Percentiles rank a stretch among this genome's conserved stretches.
phyloP scores from a whole-genome alignment of 805 yeast genomes.

The Wickerhamiella vanderwaltii region DNA sequence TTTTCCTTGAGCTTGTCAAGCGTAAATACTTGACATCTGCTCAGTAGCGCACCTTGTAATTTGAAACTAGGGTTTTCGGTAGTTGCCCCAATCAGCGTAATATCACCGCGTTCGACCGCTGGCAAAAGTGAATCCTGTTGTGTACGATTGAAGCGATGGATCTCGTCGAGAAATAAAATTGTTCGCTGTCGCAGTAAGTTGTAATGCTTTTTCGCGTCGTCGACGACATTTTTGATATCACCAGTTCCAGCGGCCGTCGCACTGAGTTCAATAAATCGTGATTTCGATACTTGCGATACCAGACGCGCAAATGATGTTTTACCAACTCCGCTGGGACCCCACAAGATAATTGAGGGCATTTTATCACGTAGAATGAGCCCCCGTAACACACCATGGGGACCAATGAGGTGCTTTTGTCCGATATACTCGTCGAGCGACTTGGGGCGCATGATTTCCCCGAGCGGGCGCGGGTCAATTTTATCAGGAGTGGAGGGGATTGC shows the following conservation, averaged over 20 bases:
- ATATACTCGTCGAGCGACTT: conserved; percentile 50
- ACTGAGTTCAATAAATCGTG: conserved; percentile 64
- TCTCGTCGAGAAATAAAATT: conserved; percentile 79
- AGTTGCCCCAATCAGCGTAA: conserved; percentile 87
- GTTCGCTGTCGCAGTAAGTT: conserved; percentile 41
- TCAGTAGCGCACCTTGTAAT: conserved; percentile 66
- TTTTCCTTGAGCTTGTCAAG: conserved; percentile 39
- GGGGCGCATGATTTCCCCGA: conserved; percentile 83
- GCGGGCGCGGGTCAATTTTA: conserved; percentile 31
- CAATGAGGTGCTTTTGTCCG: conserved; percentile 76
- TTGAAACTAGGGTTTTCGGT: conserved; percentile 88
- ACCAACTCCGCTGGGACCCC: conserved; percentile 94
- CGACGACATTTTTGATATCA: conserved; percentile 55
- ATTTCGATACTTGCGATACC: conserved; percentile 40
- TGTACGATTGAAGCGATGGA: conserved; percentile 71
- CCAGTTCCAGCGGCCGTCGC: conserved; percentile 63
- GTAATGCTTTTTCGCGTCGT: conserved; percentile 36
- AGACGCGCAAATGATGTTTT: conserved; percentile 80
- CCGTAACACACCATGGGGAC: conserved; percentile 47
- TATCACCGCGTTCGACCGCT: conserved; percentile 69
- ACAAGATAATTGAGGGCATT: conserved; percentile 69
- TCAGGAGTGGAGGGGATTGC: neutral
- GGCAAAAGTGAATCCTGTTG: conserved; percentile 87
- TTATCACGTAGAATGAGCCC: conserved; percentile 43
- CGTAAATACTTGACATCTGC: conserved; percentile 73